These are phyloP conservation scores for Ascochyta koolunga DNA, from an alignment of 2,329 filamentous ascomycete genomes.

Conservation along the genomic window DNA sequence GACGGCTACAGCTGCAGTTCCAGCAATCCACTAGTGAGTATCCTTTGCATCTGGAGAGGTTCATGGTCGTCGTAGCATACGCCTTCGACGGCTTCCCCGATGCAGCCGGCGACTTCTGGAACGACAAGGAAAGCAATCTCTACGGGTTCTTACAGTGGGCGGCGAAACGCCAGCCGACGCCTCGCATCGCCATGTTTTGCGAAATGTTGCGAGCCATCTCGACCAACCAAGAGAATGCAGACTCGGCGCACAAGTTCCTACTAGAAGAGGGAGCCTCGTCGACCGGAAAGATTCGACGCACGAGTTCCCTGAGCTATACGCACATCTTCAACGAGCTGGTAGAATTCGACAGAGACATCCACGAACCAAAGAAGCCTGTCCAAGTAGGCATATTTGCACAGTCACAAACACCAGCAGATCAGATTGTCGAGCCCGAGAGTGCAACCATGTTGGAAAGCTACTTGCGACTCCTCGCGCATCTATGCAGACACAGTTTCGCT, in stretches of 20 bases:
- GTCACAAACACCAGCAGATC: slow-evolving; percentile 45
- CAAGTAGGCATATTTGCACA: slow-evolving; percentile 62
- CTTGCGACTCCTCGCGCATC: slow-evolving; percentile 81
- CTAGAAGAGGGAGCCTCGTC: slow-evolving; percentile 76
- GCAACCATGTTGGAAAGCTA: slow-evolving; percentile 98
- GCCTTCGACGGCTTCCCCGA: slow-evolving; percentile 86
- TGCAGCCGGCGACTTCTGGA: slow-evolving; percentile 88
- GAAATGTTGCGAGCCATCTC: slow-evolving; percentile 93
- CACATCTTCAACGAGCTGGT: slow-evolving; percentile 91
- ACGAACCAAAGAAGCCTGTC: slow-evolving; percentile 70
- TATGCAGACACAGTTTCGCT: slow-evolving; percentile 74
- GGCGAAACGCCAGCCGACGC: slow-evolving; percentile 92
- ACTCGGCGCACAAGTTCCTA: slow-evolving; percentile 85
- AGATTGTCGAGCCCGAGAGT: slow-evolving; percentile 86
- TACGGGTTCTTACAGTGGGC: slow-evolving; percentile 97
- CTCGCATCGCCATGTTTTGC: slow-evolving; percentile 94
- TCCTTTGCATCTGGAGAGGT: slow-evolving; percentile 75
- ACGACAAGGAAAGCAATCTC: slow-evolving; percentile 87
- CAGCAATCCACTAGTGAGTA: slow-evolving; percentile 59
- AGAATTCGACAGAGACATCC: slow-evolving; percentile 80
- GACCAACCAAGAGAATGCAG: slow-evolving; percentile 79
- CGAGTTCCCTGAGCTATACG: slow-evolving; percentile 85
- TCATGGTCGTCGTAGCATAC: slow-evolving; percentile 90
- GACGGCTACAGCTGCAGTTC: slow-evolving; percentile 53
- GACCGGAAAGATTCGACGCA: slow-evolving; percentile 78